Base-by-base conservation (phyloP, 116 monocot genomes). In the Trichopus zeylanicus region DNA sequence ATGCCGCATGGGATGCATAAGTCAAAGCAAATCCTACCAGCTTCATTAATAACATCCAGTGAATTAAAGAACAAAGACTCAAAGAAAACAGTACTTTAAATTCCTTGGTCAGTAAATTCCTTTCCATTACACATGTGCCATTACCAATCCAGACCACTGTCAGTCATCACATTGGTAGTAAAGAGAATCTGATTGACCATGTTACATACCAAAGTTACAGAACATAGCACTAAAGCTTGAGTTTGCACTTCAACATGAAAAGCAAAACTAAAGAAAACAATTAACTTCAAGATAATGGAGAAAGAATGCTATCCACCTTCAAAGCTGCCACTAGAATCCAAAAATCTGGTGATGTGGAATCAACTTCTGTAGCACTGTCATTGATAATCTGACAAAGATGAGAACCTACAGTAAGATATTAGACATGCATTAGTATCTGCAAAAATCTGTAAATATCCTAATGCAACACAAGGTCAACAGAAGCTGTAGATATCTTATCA, bases 281-380 rank as follows among this genome's bases (percentile, higher is more conserved):
- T 54, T 26, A 11, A 54, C 10, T 13, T 54, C 27, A 12, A 11
- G 3, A 3, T 4, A 54, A 48, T 9, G 48, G n/a, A 57, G 10
- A 59, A 2, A 53, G 16, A 64, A 56, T 25, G 26, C 9, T 6
- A 28, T 48, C 18, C 29, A 95, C 95, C 90, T 95, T 95, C 53
- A 95, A 79, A 65, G 90, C 90, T 59, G 89, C 95, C 24, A 95
- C 90, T 64, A 95, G 67, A 65, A 95, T 63, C 95, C 95, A 95
- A 64, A 95, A 95, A 62, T 95, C 81, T 52, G 90, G 7, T 27
- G 95, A 95, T 53, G 78, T 64, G 61, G 77, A 68, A 69, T 77
- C 70, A 59, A 89, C 86, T 65, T 86, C 81, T 64, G 49, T 62
- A n/a, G 76, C 75, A 76, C 57, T 59, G 60, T 89, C 95, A 64